Base-by-base conservation (phyloP, 495 filamentous ascomycete genomes). In the Xylaria venustula region DNA sequence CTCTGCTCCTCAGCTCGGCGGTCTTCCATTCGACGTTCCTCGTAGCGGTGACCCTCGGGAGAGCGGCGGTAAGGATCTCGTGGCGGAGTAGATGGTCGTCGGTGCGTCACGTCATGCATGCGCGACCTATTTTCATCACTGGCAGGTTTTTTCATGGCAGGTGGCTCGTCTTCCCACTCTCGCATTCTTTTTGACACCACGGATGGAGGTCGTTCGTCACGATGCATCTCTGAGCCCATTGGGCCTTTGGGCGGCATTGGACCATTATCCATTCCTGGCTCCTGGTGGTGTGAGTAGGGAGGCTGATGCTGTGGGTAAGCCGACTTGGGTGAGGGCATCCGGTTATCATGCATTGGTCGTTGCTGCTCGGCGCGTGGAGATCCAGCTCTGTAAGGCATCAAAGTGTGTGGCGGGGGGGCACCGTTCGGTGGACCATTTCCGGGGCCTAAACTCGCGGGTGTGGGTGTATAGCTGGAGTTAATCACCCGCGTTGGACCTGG, bases 151-250 rank as follows among this genome's bases (percentile, higher is more conserved):
- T 97, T 96, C 17, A 85, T 77, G 1, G 82, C 80, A 26, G 82
- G 72, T n/a, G n/a, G n/a, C 19, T 96, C 93, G 56, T 92, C 90
- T 55, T 97, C 94, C 90, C 94, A 95, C 66, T 98, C 94, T 40
- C 91, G 86, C 64, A 82, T 79, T 60, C 94, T 84, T 82, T 98
- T 98, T 58, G 91, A 85, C 0, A 88, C 89, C 41, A 88, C 89
- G 7, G 87, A 82, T 20, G 90, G 84, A 37, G 93, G 89, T 45
- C 94, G 85, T 44, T 97, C 91, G 48, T 96, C 92, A 61, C 90
- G 87, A 52, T 79, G 79, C 44, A 74, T 66, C 12, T 73, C 71
- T 48, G 88, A 90, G 34, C 64, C 62, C 17, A 71, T 61, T 6
- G 45, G 4, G 25, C 60, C 64, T 63, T 71, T 71, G 54, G 60